These are phyloP conservation scores for Globisporangium barbulae DNA, from an alignment of 352 stramenopile genomes.

Conservation along the genomic window DNA sequence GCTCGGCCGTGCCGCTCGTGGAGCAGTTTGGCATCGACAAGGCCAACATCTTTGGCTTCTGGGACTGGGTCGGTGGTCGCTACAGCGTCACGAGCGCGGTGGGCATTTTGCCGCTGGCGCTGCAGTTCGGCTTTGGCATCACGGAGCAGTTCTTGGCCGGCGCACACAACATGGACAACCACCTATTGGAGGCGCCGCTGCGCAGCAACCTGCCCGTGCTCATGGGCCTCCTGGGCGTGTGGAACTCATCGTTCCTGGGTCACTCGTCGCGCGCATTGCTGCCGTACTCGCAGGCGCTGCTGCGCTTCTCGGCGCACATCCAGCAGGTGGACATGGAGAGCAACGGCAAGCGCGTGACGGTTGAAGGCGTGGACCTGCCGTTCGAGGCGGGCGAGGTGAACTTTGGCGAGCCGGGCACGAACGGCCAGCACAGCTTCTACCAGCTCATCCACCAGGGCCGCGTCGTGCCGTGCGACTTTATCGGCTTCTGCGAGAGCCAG, in stretches of 20 bases:
- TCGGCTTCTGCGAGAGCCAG: constrained; percentile 97
- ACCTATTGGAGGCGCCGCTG: constrained; percentile 94
- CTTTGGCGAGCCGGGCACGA: constrained; percentile 98
- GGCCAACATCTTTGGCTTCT: constrained; percentile 98
- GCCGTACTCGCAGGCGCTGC: constrained; percentile 92
- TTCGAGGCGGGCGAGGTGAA: constrained; percentile 96
- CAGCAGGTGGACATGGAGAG: constrained; percentile 99
- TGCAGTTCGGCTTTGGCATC: constrained; percentile 96
- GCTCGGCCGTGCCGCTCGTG: constrained; percentile 71
- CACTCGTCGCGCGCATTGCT: constrained; percentile 91
- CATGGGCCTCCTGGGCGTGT: constrained; percentile 96
- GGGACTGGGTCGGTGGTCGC: constrained; percentile 98
- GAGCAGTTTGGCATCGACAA: constrained; percentile 94
- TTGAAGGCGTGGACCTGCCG: constrained; percentile 92
- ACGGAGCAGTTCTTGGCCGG: constrained; percentile 92
- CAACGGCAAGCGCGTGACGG: constrained; percentile 97
- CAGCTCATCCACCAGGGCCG: constrained; percentile 99
- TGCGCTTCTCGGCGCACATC: constrained; percentile 96
- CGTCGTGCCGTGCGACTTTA: constrained; percentile 98
- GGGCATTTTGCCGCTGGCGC: constrained; percentile 93
- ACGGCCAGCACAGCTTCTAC: constrained; percentile 99
- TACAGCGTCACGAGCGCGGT: constrained; percentile 98
- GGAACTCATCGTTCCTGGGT: constrained; percentile 98
- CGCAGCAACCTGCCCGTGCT: constrained; percentile 96
- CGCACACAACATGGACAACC: constrained; percentile 96